Conservation (phyloP, 2,329 filamentous ascomycete genomes). For the Delphinella strobiligena region DNA sequence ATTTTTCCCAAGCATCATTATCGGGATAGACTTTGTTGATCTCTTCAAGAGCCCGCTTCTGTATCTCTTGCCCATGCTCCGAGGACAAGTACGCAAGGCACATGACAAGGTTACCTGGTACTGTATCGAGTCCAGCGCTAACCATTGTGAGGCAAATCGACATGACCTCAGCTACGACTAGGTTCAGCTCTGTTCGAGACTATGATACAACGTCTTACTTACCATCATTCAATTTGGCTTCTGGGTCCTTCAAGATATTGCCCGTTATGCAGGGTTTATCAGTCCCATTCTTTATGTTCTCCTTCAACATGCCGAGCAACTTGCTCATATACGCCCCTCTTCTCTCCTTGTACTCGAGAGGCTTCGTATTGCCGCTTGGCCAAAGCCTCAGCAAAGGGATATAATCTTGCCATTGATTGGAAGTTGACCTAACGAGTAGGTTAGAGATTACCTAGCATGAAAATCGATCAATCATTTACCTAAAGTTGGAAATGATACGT, state of each 20-base stretch:
- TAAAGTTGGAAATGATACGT: slow-evolving; percentile 61
- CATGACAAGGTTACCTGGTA: slow-evolving; percentile 70
- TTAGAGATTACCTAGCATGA: no score
- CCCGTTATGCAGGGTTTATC: slow-evolving; percentile 58
- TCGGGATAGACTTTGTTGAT: slow-evolving; percentile 61
- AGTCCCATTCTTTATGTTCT: slow-evolving; percentile 48
- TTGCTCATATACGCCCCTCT: slow-evolving; percentile 54
- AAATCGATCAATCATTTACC: slow-evolving; percentile 72
- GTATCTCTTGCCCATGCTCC: slow-evolving; percentile 54
- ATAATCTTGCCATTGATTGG: slow-evolving; percentile 49
- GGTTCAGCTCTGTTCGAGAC: slow-evolving; percentile 12
- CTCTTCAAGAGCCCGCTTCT: slow-evolving; percentile 55
- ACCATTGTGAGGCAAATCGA: slow-evolving; percentile 76
- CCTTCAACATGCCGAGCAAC: slow-evolving; percentile 48
- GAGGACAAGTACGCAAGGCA: slow-evolving; percentile 65
- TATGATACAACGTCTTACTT: slow-evolving; percentile 26
- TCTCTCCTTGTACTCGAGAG: slow-evolving; percentile 53
- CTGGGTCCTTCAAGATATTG: slow-evolving; percentile 58
- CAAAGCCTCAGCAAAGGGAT: slow-evolving; percentile 60
- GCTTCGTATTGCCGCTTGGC: slow-evolving; percentile 49
- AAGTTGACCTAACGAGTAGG: slow-evolving; percentile 29
- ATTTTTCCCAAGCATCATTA: slow-evolving; percentile 64
- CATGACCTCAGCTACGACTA: slow-evolving; percentile 53
- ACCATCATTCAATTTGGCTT: slow-evolving; percentile 57
- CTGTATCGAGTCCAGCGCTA: slow-evolving; percentile 68